Conservation (phyloP, 805 yeast species). For the Saccharomyces mikatae region DNA sequence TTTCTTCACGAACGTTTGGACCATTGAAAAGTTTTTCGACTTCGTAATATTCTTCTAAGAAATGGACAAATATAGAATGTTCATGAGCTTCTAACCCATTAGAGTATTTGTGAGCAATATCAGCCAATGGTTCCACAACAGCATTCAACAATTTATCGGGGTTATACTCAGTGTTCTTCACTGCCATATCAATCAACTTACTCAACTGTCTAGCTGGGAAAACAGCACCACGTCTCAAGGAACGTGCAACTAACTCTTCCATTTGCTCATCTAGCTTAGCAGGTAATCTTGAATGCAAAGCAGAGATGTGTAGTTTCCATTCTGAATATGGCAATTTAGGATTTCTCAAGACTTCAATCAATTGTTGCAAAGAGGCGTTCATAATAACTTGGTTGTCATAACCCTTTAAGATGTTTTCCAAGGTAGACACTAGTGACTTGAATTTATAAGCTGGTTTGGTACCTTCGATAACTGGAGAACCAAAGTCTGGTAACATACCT, state of each 20-base stretch:
- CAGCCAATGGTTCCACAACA: slow-evolving; percentile 64
- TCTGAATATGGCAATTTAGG: slow-evolving; percentile 85
- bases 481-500: slow-evolving; percentile 85
- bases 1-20: slow-evolving; percentile 73
- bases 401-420: slow-evolving; percentile 78
- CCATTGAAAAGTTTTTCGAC: slow-evolving; percentile 77
- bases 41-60: slow-evolving; percentile 64
- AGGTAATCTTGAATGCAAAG: slow-evolving; percentile 87
- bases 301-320: slow-evolving; percentile 80
- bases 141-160: slow-evolving; percentile 38
- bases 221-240: slow-evolving; percentile 57
- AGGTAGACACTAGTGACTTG: slow-evolving; percentile 46
- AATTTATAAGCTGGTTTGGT: slow-evolving; percentile 75
- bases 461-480: slow-evolving; percentile 76
- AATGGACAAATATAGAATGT: slow-evolving; percentile 58
- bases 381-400: slow-evolving; percentile 92
- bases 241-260: slow-evolving; percentile 56
- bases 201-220: slow-evolving; percentile 88
- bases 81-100: slow-evolving; percentile 82
- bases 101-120: slow-evolving; percentile 60
- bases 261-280: slow-evolving; percentile 63
- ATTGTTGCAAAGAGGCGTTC: slow-evolving; percentile 69
- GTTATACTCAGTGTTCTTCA: slow-evolving; percentile 42
- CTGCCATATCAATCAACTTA: slow-evolving; percentile 59
- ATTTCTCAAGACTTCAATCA: slow-evolving; percentile 66